Evolutionary conservation across 225 moss, liverwort and hornwort species (phyloP), one percentile per base, ranked within the genome.

Genomic region (Straminergon stramineum): DNA sequence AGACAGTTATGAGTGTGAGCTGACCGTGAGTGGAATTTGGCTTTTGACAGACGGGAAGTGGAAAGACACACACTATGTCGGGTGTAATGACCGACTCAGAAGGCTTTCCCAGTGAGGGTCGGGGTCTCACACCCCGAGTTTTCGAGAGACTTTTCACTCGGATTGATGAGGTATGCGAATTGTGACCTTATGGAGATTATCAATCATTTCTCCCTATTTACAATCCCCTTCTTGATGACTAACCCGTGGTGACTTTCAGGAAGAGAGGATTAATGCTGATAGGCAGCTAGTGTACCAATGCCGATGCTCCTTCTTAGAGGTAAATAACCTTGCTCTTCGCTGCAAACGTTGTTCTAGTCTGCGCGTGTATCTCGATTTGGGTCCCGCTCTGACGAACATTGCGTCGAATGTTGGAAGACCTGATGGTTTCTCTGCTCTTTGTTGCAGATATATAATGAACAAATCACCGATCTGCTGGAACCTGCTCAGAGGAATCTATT

Each of bases 41-140:
- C 27, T 32, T 85, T 56, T 78, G 27, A 43, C 93, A 99, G 98
- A 99, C 99, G 79, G 99, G 99, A 37, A 99, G 99, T 88, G 99
- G 99, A 31, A 99, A 99, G 92, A 99, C 99, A 17, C 96, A 99
- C 71, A 97, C 99, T 27, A 99, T 99, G 99, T 97, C 97, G 94
- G 99, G 99, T 66, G 91, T 93, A 34, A 94, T 93, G 90, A 65
- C 90, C 56, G 97, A 95, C 75, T 86, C 91, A 17, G 93, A 90
- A 69, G 92, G 91, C 27, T 90, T 90, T 64, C 94, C 95, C 12
- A 94, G 87, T 75, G 93, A 95, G 73, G 90, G 80, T 70, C 90
- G 97, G 85, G 99, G 99, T 63, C 94, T 99, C 39, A 97, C 93
- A 62, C 96, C 96, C 61, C 96, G 97, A 86, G 96, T 97, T 58